Conservation (phyloP, 306 rosid genomes). For the Canavalia ensiformis region DNA sequence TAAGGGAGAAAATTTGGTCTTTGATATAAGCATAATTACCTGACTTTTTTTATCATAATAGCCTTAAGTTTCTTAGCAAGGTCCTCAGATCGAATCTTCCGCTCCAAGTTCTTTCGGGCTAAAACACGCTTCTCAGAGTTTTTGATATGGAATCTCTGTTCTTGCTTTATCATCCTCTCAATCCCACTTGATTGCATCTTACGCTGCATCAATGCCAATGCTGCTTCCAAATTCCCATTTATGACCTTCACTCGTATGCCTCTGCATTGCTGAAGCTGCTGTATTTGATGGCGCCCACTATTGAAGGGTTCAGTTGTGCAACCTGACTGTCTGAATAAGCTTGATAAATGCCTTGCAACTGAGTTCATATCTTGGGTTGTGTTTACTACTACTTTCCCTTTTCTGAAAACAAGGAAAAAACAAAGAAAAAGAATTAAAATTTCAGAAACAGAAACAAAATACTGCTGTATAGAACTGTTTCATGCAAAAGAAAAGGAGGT, state of each 20-base stretch:
- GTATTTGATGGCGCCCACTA: slow-evolving; percentile 44
- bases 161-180: slow-evolving; percentile 79
- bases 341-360: slow-evolving; percentile 53
- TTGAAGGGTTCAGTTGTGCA: slow-evolving; percentile 44
- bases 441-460: background rate
- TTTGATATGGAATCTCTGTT: slow-evolving; percentile 78
- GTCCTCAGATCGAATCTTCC: slow-evolving; percentile 70
- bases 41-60: slow-evolving; percentile 87
- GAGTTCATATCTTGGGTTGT: slow-evolving; percentile 65
- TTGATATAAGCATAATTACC: slow-evolving; percentile 53
- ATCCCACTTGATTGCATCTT: slow-evolving; percentile 88
- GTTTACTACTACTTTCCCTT: background rate
- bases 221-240: slow-evolving; percentile 74
- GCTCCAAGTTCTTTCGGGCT: slow-evolving; percentile 75
- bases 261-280: slow-evolving; percentile 72
- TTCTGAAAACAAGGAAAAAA: slow-evolving; percentile 14
- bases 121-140: slow-evolving; percentile 90
- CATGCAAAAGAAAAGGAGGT: background rate
- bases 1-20: background rate
- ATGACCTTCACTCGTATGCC: slow-evolving; percentile 80
- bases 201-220: slow-evolving; percentile 72
- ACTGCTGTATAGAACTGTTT: background rate
- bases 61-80: slow-evolving; percentile 81
- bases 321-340: slow-evolving; percentile 55
- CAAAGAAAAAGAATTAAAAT: background rate